These are phyloP conservation scores for Solanum chilense DNA, from an alignment of 257 asterid species.

Conservation along the genomic window DNA sequence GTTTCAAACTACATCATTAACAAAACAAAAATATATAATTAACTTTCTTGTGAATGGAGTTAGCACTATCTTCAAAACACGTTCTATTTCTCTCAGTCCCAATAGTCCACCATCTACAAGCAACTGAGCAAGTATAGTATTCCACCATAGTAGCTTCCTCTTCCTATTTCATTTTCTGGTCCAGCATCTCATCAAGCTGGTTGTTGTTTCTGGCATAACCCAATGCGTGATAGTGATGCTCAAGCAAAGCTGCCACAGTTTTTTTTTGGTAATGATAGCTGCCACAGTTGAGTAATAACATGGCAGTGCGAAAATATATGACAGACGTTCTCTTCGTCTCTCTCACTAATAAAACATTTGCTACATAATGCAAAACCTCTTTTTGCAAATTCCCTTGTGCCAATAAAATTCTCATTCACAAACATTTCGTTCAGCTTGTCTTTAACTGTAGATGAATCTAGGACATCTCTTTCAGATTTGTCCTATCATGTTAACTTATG, in stretches of 20 bases:
- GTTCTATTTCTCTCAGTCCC: not conserved
- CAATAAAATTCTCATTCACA: not conserved
- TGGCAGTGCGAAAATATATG: not conserved
- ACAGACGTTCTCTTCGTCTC: not conserved
- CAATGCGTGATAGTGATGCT: not conserved
- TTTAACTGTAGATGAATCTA: not conserved
- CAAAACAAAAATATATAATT: not conserved
- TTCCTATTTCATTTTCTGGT: not conserved
- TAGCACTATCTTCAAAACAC: not conserved
- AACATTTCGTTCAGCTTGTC: not conserved
- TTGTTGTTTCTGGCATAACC: not conserved
- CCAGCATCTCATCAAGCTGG: not conserved
- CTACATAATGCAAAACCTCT: not conserved
- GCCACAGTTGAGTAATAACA: not conserved
- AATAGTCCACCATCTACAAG: not conserved
- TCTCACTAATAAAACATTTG: not conserved
- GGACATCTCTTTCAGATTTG: not conserved
- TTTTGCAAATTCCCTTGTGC: not conserved
- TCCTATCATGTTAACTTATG: not conserved
- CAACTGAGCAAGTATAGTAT: not conserved
- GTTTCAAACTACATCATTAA: not conserved
- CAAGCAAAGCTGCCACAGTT: not conserved
- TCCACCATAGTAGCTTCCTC: not conserved
- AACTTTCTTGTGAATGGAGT: not conserved
- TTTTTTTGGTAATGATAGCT: too few species aligned